Evolutionary conservation across 2,329 filamentous ascomycete species (phyloP).

Genomic region (Conoideocrella luteorostrata): DNA sequence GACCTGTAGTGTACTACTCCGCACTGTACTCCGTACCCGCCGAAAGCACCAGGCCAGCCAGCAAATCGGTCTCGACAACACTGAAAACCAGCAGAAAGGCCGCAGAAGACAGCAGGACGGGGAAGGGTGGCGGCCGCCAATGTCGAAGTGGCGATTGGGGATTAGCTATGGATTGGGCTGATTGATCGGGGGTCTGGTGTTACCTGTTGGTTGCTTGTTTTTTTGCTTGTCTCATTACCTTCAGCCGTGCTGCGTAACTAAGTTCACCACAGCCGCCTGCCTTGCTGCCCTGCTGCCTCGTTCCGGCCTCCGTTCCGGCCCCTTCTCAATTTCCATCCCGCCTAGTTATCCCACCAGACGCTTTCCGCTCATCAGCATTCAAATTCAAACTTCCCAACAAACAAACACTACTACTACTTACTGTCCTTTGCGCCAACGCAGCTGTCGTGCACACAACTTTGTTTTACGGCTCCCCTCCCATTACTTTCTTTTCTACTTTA

Average conservation of each 20-base stretch:
- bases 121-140: neutral
- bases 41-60: too few relatives aligned
- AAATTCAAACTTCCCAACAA: conserved; percentile 22
- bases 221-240: conserved; percentile 1
- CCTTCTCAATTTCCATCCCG: conserved; percentile 26
- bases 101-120: neutral
- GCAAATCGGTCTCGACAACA: too few relatives aligned
- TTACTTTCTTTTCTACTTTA: neutral
- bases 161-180: too few relatives aligned
- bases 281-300: conserved; percentile 8
- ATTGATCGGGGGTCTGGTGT: too few relatives aligned
- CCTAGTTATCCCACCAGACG: conserved; percentile 15
- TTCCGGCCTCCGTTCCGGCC: conserved; percentile 19
- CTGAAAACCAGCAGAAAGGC: neutral
- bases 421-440: conserved; percentile 12
- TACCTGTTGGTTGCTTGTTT: too few relatives aligned
- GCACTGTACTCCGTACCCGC: too few relatives aligned
- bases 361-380: conserved; percentile 27
- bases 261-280: conserved; percentile 8
- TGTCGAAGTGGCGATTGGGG: conserved; percentile 11
- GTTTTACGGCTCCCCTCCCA: neutral
- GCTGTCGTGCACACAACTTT: conserved; percentile 13
- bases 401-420: conserved; percentile 9
- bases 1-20: too few relatives aligned
- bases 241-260: conserved; percentile 1